A percentile compares a stretch with the other conserved stretches of the same genome.
Evolutionary conservation across 2,329 filamentous ascomycete genomes (phyloP).

Genomic region (Ophiostoma sp.): DNA sequence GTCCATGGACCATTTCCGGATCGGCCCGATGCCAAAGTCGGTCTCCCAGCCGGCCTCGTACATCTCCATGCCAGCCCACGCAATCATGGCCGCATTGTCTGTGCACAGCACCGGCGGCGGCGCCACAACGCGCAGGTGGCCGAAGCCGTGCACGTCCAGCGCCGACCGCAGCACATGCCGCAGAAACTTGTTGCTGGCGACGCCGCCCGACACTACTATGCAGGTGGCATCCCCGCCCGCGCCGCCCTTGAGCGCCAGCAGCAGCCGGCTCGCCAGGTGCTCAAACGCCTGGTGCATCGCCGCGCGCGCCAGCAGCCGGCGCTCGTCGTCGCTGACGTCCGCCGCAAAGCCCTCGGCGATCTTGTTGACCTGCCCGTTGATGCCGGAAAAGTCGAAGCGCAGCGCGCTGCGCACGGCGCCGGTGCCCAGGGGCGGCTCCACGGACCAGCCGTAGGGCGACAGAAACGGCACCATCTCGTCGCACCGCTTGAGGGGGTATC

Average conservation of each 20-base stretch:
- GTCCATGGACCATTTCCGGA: constrained; percentile 73
- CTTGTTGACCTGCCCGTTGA: constrained; percentile 50
- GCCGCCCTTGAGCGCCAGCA: constrained; percentile 56
- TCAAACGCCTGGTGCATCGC: constrained; percentile 80
- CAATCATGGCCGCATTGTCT: constrained; percentile 97
- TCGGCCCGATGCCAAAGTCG: constrained; percentile 52
- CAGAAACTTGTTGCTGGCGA: constrained; percentile 79
- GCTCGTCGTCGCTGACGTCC: constrained; percentile 52
- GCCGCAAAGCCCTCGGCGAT: not conserved
- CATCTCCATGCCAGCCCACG: constrained; percentile 92
- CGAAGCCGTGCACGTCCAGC: constrained; percentile 62
- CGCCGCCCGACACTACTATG: constrained; percentile 82
- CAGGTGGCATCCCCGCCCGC: constrained; percentile 17
- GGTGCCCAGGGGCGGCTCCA: constrained; percentile 59
- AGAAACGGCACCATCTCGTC: constrained; percentile 49
- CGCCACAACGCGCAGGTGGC: constrained; percentile 57
- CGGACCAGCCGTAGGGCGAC: constrained; percentile 51
- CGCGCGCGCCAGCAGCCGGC: constrained; percentile 63
- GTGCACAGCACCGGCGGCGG: constrained; percentile 79
- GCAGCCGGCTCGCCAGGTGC: constrained; percentile 70
- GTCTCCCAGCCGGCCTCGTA: constrained; percentile 69
- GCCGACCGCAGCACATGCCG: constrained; percentile 55
- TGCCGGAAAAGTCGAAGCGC: constrained; percentile 68
- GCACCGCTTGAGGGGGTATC: constrained; percentile 51
- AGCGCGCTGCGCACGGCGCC: constrained; percentile 48